Evolutionary conservation across 1,284 basidiomycete species (phyloP).

Genomic region (Cutaneotrichosporon cavernicola): DNA sequence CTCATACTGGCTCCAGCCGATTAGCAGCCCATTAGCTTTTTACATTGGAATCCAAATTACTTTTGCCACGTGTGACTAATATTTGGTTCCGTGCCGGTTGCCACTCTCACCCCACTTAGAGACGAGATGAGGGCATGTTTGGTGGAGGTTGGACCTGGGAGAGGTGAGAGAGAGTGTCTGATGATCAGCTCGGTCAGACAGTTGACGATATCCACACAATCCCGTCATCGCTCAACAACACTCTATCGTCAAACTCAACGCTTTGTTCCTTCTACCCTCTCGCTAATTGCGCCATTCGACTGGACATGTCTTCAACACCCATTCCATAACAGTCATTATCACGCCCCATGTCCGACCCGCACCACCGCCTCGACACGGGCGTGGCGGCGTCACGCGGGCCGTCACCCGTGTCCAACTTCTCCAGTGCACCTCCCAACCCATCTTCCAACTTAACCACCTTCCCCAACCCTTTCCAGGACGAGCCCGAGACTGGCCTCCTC

Average conservation of each 20-base stretch:
- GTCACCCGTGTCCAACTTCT: constrained; percentile 28
- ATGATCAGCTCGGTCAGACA: no score
- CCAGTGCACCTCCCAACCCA: constrained; percentile 47
- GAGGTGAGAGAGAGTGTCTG: no score
- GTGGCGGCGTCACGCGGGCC: constrained; percentile 10
- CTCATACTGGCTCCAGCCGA: no score
- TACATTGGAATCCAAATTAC: background rate
- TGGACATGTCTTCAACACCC: background rate
- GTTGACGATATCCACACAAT: no score
- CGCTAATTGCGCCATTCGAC: background rate
- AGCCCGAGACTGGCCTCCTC: constrained; percentile 51
- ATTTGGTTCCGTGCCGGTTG: background rate
- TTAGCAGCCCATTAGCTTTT: background rate
- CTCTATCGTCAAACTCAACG: background rate
- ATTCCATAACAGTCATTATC: background rate
- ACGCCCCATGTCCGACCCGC: constrained; percentile 14
- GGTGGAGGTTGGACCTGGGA: background rate
- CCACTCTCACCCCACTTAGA: background rate
- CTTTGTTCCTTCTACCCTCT: background rate
- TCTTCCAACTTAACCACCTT: constrained; percentile 48
- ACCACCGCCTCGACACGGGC: constrained; percentile 17
- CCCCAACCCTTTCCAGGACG: constrained; percentile 50
- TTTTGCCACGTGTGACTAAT: background rate
- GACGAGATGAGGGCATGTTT: background rate
- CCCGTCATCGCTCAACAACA: no score